Percentiles rank a stretch among this genome's conserved stretches.
phyloP scores from a whole-genome alignment of 768 basidiomycete species.

The Phanerochaete sordida region DNA sequence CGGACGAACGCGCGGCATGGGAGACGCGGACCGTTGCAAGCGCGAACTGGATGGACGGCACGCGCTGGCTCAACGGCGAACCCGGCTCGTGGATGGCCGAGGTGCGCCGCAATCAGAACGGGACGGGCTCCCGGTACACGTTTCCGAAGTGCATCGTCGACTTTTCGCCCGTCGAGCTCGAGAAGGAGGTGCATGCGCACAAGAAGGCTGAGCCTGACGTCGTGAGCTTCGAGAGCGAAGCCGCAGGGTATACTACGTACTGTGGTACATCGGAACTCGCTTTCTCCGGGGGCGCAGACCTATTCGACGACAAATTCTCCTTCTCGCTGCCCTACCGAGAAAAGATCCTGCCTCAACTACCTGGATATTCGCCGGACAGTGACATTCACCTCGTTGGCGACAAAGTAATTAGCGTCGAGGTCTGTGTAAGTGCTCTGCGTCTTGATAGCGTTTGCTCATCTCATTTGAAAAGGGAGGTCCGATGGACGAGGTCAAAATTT shows the following conservation, averaged over 20 bases:
- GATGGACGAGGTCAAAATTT: neutral
- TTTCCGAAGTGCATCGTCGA: conserved; percentile 2
- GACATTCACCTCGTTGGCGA: neutral
- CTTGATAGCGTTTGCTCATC: neutral
- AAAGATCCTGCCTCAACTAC: neutral
- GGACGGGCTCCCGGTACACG: neutral
- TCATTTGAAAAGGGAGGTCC: neutral
- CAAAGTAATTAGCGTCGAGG: conserved; percentile 1
- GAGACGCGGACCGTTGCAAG: neutral
- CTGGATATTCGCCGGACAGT: neutral
- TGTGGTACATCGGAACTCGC: neutral
- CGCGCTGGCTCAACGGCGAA: neutral
- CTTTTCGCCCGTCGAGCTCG: neutral
- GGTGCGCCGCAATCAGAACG: neutral
- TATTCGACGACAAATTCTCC: neutral
- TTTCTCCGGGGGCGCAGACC: neutral
- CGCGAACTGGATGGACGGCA: neutral
- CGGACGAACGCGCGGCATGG: neutral
- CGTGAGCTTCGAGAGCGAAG: neutral
- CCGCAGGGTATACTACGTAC: neutral
- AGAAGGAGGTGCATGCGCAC: neutral
- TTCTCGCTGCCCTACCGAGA: conserved; percentile 3
- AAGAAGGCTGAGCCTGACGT: neutral
- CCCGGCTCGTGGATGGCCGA: neutral
- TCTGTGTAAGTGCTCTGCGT: neutral